Conservation (phyloP, 371 early-diverging fungal species). For the Apophysomyces sp. region DNA sequence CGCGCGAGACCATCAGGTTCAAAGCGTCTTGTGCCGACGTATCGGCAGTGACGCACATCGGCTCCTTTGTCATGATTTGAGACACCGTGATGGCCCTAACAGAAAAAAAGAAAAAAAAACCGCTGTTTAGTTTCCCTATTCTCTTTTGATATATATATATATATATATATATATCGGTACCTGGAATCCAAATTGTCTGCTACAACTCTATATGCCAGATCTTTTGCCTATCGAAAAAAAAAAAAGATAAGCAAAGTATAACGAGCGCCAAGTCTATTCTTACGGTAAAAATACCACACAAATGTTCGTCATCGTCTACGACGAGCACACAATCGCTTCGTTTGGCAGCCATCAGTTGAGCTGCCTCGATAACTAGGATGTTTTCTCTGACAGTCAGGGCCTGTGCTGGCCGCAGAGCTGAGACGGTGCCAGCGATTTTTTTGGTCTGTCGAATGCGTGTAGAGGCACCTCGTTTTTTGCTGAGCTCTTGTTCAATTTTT, state of each 20-base stretch:
- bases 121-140: background rate
- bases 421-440: constrained; percentile 83
- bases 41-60: constrained; percentile 84
- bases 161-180: constrained; percentile 11
- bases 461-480: constrained; percentile 55
- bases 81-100: constrained; percentile 58
- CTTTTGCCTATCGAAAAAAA: constrained; percentile 21
- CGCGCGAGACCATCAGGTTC: constrained; percentile 90
- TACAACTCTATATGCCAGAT: constrained; percentile 28
- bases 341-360: constrained; percentile 98
- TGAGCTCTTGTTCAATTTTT: constrained; percentile 74
- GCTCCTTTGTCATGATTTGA: constrained; percentile 90
- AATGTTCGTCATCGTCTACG: constrained; percentile 86
- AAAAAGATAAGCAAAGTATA: background rate
- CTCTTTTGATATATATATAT: background rate
- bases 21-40: constrained; percentile 88
- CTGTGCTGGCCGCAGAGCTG: constrained; percentile 85
- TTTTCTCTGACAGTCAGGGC: constrained; percentile 92
- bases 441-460: constrained; percentile 36
- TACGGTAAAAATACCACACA: constrained; percentile 93
- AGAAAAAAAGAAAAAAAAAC: background rate
- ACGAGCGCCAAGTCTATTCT: background rate
- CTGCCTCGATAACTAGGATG: constrained; percentile 89
- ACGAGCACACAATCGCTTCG: constrained; percentile 93
- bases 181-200: constrained; percentile 25